Evolutionary conservation across 768 basidiomycete species (phyloP), one percentile per base, ranked within the genome.

Genomic region (Russula sp.): DNA sequence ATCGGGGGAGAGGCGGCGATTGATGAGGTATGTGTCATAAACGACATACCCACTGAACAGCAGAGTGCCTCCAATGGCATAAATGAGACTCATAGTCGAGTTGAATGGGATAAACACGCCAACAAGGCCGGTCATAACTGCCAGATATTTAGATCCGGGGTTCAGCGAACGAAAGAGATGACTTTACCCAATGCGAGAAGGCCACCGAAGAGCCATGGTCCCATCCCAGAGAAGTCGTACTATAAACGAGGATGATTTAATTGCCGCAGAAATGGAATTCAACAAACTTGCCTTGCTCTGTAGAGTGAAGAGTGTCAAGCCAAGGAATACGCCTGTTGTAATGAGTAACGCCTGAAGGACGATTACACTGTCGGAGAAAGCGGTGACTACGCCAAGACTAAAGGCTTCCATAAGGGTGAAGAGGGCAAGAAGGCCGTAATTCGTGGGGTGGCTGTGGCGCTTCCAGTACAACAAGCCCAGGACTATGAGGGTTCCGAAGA

Each of bases 171-270:
- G 16, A 61, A 28, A 24, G 22, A 62, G 28, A 1, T 9, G 38
- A 22, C 73, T 85, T 28, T 76, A 91, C 90, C 61, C 56, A 96
- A 76, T 8, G 92, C 94, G 66, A 94, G 78, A 60, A 97, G 80
- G 54, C 84, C 89, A 20, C 84, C 92, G 69, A 94, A 95, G 32
- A 98, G 81, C 84, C 89, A 96, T 1, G 95, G 91, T 0, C 87
- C 94, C 79, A 97, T 84, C 59, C 90, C 90, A 14, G 87, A 89
- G 76, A 99, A 98, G 78, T 98, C 95, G 76, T 93, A 97, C 90
- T 92, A 69, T 48, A 30, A 57, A 22, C 5, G 54, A 40, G n/a
- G 59, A 16, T 51, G 22, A 20, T 24, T 66, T 42, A 62, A 49
- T 5, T 53, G 28, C 24, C 13, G 24, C 49, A 53, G 11, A 63